Percentiles rank a stretch among this genome's conserved stretches.
Conservation (phyloP, 169 alveolate species). For the Plasmodium yoelii region DNA sequence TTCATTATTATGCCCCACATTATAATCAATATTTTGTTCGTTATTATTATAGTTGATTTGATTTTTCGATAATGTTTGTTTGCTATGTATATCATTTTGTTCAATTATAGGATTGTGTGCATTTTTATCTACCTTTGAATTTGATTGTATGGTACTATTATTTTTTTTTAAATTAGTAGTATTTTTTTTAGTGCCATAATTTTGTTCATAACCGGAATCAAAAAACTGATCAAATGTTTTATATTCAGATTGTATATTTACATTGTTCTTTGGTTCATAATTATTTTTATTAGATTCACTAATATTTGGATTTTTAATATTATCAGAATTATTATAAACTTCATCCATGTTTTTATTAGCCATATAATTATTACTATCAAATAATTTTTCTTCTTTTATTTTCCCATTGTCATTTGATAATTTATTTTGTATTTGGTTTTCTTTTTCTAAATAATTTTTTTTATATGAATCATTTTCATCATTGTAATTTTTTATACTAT, state of each 20-base stretch:
- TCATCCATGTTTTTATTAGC: background rate
- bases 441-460: background rate
- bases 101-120: no score
- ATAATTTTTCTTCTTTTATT: slow-evolving; percentile 1
- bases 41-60: no score
- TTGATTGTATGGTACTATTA: no score
- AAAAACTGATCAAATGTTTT: slow-evolving; percentile 3
- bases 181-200: no score
- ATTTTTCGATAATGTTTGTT: no score
- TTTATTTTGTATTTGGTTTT: slow-evolving; percentile 1
- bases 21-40: no score
- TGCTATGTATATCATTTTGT: no score
- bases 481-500: slow-evolving; percentile 5
- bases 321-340: background rate
- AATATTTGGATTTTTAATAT: background rate
- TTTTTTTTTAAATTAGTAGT: no score
- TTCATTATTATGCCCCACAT: no score
- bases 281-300: background rate
- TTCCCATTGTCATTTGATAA: background rate
- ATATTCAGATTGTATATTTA: slow-evolving; percentile 3
- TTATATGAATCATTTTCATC: slow-evolving; percentile 10
- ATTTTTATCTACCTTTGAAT: no score
- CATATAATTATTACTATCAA: background rate
- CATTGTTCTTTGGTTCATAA: background rate
- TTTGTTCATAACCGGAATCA: slow-evolving; percentile 3